Evolutionary conservation across 257 asterid genomes (phyloP).

Genomic region (Gentiana straminea): DNA sequence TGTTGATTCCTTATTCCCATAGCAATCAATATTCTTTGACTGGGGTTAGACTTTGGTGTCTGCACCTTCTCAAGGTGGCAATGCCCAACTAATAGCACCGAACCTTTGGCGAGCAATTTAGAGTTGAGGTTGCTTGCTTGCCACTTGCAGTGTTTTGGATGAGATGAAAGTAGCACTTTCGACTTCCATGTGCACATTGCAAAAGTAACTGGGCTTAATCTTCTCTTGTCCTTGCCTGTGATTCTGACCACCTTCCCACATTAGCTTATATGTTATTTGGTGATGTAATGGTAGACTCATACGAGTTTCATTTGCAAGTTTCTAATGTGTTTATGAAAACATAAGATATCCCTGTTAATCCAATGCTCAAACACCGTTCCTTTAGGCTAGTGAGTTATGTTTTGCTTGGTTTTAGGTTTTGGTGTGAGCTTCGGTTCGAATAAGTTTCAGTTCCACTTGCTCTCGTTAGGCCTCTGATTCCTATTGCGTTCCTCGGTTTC

Average conservation of each 20-base stretch:
- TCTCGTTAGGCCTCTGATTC: no score
- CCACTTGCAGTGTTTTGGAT: neutral
- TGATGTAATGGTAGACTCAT: neutral
- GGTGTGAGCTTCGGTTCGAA: no score
- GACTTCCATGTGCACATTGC: neutral
- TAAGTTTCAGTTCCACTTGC: no score
- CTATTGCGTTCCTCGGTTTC: no score
- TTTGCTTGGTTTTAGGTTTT: no score
- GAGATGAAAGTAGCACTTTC: neutral
- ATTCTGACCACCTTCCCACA: neutral
- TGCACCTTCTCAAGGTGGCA: conserved; percentile 10
- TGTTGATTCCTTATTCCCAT: neutral
- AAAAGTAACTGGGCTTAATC: neutral
- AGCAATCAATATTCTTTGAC: conserved; percentile 2
- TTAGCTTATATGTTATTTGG: neutral
- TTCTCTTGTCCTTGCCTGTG: neutral
- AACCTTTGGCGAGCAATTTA: neutral
- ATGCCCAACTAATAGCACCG: neutral
- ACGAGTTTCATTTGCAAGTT: neutral
- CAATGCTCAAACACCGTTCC: no score
- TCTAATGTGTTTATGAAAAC: neutral
- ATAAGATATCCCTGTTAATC: neutral
- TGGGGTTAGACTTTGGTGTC: neutral
- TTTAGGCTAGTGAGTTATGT: no score
- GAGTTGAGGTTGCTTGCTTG: neutral